A percentile compares a stretch with the other conserved stretches of the same genome.
These are phyloP conservation scores for Tanacetum coccineum DNA, from an alignment of 129 eudicot genomes.

Conservation along the genomic window DNA sequence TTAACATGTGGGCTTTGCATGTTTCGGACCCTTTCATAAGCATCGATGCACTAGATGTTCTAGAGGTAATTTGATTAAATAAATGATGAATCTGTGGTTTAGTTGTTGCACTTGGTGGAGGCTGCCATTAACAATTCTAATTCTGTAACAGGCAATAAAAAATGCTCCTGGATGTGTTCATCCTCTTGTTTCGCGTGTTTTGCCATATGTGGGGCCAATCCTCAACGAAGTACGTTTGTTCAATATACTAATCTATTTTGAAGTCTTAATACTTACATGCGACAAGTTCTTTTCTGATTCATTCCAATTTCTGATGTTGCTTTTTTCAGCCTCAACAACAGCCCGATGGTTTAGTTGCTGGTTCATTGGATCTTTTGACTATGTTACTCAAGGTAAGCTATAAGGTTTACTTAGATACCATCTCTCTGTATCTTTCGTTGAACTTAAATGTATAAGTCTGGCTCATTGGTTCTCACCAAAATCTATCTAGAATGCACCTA, in stretches of 20 bases:
- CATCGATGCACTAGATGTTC: conserved; percentile 92
- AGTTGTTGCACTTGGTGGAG: neutral
- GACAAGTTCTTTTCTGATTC: conserved; percentile 24
- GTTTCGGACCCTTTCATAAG: conserved; percentile 93
- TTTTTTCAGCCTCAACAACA: conserved; percentile 79
- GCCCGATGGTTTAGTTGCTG: conserved; percentile 92
- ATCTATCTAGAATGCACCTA: conserved; percentile 61
- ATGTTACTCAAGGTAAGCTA: conserved; percentile 72
- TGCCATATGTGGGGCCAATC: conserved; percentile 80
- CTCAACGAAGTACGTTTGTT: conserved; percentile 55
- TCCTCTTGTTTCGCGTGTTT: conserved; percentile 78
- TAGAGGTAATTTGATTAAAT: conserved; percentile 56
- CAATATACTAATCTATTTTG: conserved; percentile 12
- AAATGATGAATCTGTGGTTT: neutral
- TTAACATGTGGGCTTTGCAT: conserved; percentile 88
- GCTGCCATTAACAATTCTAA: conserved; percentile 8
- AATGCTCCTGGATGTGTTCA: conserved; percentile 86
- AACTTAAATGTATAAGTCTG: neutral
- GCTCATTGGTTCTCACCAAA: conserved; percentile 18
- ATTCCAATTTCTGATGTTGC: neutral
- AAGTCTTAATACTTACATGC: conserved; percentile 7
- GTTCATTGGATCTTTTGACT: conserved; percentile 87
- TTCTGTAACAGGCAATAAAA: conserved; percentile 68
- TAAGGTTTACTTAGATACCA: neutral
- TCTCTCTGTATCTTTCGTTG: neutral